Percentiles rank a stretch among this genome's conserved stretches.
Evolutionary conservation across 768 basidiomycete species (phyloP).

Genomic region (Pleurotus giganteus): DNA sequence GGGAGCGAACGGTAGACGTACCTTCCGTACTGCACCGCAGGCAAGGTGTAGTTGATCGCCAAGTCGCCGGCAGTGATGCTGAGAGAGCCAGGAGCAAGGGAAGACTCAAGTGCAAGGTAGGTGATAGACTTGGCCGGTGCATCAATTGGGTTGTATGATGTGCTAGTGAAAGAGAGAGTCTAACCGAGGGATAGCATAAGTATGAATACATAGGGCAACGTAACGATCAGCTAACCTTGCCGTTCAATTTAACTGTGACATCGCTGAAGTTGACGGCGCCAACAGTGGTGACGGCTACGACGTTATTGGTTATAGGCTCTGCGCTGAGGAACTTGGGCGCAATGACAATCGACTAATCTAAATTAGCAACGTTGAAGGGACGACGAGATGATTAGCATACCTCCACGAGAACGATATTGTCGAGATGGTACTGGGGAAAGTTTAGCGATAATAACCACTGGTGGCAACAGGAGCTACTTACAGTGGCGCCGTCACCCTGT

Average conservation of each 20-base stretch:
- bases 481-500: conserved; percentile 41
- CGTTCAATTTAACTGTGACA: conserved; percentile 36
- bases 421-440: conserved; percentile 40
- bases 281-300: conserved; percentile 47
- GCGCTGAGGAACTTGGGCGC: conserved; percentile 49
- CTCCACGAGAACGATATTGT: conserved; percentile 45
- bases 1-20: conserved; percentile 14
- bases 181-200: no score
- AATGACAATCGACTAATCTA: conserved; percentile 37
- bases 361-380: background rate
- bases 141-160: conserved; percentile 40
- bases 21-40: conserved; percentile 41
- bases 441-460: background rate
- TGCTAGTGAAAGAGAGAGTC: conserved; percentile 31
- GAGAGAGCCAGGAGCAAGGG: conserved; percentile 40
- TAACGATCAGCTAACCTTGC: conserved; percentile 28
- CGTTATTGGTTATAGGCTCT: conserved; percentile 45
- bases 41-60: conserved; percentile 40
- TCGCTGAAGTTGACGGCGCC: conserved; percentile 43
- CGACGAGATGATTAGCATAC: conserved; percentile 20
- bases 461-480: conserved; percentile 16
- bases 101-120: conserved; percentile 40
- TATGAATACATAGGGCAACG: background rate
- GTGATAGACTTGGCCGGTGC: conserved; percentile 46
- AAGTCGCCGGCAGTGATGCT: conserved; percentile 38